Base-by-base conservation (phyloP, 192 early-diverging fungal genomes). In the Rhizophlyctis rosea region DNA sequence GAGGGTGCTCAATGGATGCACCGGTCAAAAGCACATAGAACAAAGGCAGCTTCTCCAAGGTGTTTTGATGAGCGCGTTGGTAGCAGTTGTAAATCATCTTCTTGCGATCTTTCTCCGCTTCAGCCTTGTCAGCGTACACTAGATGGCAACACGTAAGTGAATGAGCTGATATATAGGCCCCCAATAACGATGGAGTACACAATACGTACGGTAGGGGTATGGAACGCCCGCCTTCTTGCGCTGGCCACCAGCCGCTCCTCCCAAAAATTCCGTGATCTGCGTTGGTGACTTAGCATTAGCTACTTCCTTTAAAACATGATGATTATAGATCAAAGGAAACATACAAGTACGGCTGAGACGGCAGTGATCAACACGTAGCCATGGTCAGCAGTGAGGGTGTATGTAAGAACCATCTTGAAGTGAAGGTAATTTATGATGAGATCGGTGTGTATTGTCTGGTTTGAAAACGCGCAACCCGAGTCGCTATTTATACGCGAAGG, bases 81-180 rank as follows among this genome's bases (percentile, higher is more conserved):
- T 52, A 50, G 48, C 89, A 91, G 81, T 91, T 91, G 77, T 89
- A 90, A 29, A 83, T 49, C 61, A 77, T 61, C 69, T 88, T 88
- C 62, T 81, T 82, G 35, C 68, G 67, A 66, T 86, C 81, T 66
- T 81, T 73, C 47, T 84, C 76, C 32, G 81, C 80, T 53, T 86
- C 88, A n/a, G 53, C 50, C n/a, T 67, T 73, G 5, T 78, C 76
- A 47, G 77, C 86, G 52, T 90, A 87, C 53, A 77, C 78, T 78
- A 61, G 54, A n/a, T 25, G 21, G 31, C 25, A 57, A 16, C 11
- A 29, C 4, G 7, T 59, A 54, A 23, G 44, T 56, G 16, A 24
- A 23, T 32, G 36, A 24, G 21, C 25, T 48, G 0, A 61, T 62
- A 39, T 50, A 65, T 62, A 67, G 54, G 32, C 16, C 30, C 5